phyloP scores from a whole-genome alignment of 2,329 filamentous ascomycete species.

The Colletotrichum ledebouriae region DNA sequence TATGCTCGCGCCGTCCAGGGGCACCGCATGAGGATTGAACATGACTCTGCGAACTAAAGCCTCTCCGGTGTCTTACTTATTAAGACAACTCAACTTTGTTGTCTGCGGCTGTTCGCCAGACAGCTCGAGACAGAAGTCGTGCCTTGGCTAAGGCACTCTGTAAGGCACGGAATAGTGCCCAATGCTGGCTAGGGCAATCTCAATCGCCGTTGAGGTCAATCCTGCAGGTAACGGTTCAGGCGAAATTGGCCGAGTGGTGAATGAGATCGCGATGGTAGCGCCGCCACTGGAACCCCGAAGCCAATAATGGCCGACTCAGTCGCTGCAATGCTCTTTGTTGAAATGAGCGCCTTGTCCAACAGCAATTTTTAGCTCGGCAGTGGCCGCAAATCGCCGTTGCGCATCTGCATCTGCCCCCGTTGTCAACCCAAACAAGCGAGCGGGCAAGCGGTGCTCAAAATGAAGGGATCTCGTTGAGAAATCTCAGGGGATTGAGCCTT shows the following conservation, averaged over 20 bases:
- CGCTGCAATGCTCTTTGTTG: slow-evolving; percentile 38
- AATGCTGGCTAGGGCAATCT: slow-evolving; percentile 7
- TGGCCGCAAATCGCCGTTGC: slow-evolving; percentile 39
- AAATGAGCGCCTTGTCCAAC: slow-evolving; percentile 36
- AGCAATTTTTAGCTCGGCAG: slow-evolving; percentile 39
- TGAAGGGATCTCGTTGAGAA: slow-evolving; percentile 17
- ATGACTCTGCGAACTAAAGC: slow-evolving; percentile 17
- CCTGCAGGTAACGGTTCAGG: slow-evolving; percentile 32
- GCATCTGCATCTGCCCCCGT: slow-evolving; percentile 30
- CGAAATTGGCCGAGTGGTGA: slow-evolving; percentile 22
- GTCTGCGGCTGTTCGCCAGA: slow-evolving; percentile 17
- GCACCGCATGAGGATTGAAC: slow-evolving; percentile 18
- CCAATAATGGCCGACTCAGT: slow-evolving; percentile 40
- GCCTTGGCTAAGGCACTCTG: slow-evolving; percentile 9
- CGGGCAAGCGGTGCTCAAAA: slow-evolving; percentile 11
- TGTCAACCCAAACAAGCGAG: slow-evolving; percentile 22
- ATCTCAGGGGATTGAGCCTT: slow-evolving; percentile 9
- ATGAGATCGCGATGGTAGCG: slow-evolving; percentile 37
- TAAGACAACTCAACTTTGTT: background rate
- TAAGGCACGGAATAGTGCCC: slow-evolving; percentile 9
- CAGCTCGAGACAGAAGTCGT: background rate
- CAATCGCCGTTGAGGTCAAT: slow-evolving; percentile 9
- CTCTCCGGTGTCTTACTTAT: slow-evolving; percentile 19
- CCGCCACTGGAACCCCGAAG: slow-evolving; percentile 32
- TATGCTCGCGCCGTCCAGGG: slow-evolving; percentile 30